Conservation (phyloP, 805 yeast genomes). For the Sporopachydermia lactativora region DNA sequence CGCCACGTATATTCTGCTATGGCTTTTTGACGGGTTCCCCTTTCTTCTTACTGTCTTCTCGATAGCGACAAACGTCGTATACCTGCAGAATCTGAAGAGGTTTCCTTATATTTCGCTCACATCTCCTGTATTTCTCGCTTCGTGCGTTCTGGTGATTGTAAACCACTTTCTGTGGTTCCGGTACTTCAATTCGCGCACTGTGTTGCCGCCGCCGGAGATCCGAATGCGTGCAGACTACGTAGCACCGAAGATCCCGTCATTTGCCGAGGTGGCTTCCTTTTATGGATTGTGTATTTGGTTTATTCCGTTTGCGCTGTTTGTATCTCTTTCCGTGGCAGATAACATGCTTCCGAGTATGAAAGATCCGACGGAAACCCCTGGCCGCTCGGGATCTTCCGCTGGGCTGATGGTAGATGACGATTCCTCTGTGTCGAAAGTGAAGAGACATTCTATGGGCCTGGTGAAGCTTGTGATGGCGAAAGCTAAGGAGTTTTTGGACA, state of each 20-base stretch:
- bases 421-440: not conserved
- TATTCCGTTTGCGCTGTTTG: slow-evolving; percentile 83
- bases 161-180: slow-evolving; percentile 89
- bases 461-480: not conserved
- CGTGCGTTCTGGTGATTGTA: slow-evolving; percentile 57
- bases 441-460: not conserved
- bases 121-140: slow-evolving; percentile 53
- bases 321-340: slow-evolving; percentile 85
- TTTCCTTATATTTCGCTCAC: slow-evolving; percentile 77
- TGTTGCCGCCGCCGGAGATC: slow-evolving; percentile 50
- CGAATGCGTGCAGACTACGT: slow-evolving; percentile 42
- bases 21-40: slow-evolving; percentile 72
- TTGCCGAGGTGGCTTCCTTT: slow-evolving; percentile 87
- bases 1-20: slow-evolving; percentile 36
- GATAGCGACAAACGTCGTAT: slow-evolving; percentile 54
- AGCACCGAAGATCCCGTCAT: slow-evolving; percentile 61
- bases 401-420: slow-evolving; percentile 2
- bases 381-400: slow-evolving; percentile 12
- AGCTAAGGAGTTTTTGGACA: slow-evolving; percentile 11
- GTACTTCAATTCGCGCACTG: slow-evolving; percentile 55
- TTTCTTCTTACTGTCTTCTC: slow-evolving; percentile 52
- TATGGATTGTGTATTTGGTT: slow-evolving; percentile 92
- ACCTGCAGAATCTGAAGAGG: slow-evolving; percentile 58
- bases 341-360: slow-evolving; percentile 52
- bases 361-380: slow-evolving; percentile 13